These are phyloP conservation scores for Filobasidium floriforme DNA, from an alignment of 768 basidiomycete genomes.

Conservation along the genomic window DNA sequence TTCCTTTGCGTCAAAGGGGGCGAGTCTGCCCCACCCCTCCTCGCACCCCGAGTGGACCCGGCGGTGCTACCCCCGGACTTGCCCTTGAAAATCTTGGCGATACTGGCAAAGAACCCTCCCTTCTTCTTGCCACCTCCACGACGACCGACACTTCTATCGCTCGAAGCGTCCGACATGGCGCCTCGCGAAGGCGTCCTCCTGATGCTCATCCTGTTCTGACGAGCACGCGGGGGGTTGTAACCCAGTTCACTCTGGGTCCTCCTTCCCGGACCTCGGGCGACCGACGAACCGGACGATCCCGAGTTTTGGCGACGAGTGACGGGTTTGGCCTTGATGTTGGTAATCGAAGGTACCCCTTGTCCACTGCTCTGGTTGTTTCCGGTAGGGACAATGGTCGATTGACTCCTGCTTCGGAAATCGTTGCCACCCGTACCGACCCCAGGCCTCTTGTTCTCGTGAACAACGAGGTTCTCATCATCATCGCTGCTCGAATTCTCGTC, in stretches of 20 bases:
- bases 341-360: slow-evolving; percentile 21
- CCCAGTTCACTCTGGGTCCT: slow-evolving; percentile 39
- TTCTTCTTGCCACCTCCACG: slow-evolving; percentile 30
- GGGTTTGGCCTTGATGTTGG: slow-evolving; percentile 13
- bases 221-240: slow-evolving; percentile 30
- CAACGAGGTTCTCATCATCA: slow-evolving; percentile 34
- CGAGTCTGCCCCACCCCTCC: slow-evolving; percentile 32
- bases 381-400: slow-evolving; percentile 3
- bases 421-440: slow-evolving; percentile 10
- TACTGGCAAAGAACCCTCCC: slow-evolving; percentile 40
- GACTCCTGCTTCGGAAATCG: slow-evolving; percentile 4
- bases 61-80: slow-evolving; percentile 22
- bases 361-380: neutral
- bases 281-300: slow-evolving; percentile 14
- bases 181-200: slow-evolving; percentile 34
- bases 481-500: slow-evolving; percentile 41
- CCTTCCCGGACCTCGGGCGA: slow-evolving; percentile 24
- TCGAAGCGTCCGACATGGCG: slow-evolving; percentile 33
- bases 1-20: slow-evolving; percentile 31
- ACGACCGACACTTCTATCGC: slow-evolving; percentile 22
- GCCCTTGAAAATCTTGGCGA: slow-evolving; percentile 38
- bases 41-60: slow-evolving; percentile 23
- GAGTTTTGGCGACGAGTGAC: slow-evolving; percentile 14
- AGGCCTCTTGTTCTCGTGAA: slow-evolving; percentile 41
- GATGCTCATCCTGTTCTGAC: slow-evolving; percentile 30